phyloP scores from a whole-genome alignment of 345 rosid species.

The Brassica nigra region DNA sequence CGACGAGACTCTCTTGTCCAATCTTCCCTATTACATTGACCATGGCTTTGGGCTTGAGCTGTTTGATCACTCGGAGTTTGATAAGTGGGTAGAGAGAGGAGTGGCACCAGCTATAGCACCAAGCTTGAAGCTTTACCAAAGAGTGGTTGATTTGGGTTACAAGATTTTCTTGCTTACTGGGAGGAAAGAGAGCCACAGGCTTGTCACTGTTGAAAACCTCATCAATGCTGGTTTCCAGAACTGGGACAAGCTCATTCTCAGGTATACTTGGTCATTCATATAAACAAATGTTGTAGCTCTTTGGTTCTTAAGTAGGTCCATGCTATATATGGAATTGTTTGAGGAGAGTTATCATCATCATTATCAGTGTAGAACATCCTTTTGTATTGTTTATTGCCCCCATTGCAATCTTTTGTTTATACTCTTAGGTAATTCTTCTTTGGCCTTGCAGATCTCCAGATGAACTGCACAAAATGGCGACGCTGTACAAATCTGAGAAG shows the following conservation, averaged over 20 bases:
- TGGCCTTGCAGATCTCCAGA: slow-evolving; percentile 51
- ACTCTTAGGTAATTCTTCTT: background rate
- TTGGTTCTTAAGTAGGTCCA: background rate
- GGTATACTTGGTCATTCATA: slow-evolving; percentile 43
- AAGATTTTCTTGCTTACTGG: slow-evolving; percentile 86
- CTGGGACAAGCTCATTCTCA: slow-evolving; percentile 91
- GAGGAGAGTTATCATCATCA: background rate
- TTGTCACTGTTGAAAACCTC: slow-evolving; percentile 67
- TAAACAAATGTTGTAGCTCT: background rate
- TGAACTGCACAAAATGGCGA: slow-evolving; percentile 63
- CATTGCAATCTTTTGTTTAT: background rate
- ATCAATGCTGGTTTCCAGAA: slow-evolving; percentile 63
- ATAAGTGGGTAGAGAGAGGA: slow-evolving; percentile 83
- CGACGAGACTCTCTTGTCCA: slow-evolving; percentile 90
- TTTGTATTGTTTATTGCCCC: background rate
- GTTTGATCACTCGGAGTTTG: slow-evolving; percentile 66
- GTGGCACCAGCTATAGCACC: slow-evolving; percentile 67
- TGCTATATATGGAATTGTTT: background rate
- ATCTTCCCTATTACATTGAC: slow-evolving; percentile 79
- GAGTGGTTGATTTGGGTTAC: slow-evolving; percentile 63
- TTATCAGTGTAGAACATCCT: background rate
- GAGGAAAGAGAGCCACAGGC: slow-evolving; percentile 64
- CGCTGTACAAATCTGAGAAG: slow-evolving; percentile 59
- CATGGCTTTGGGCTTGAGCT: slow-evolving; percentile 76
- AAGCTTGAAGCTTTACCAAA: slow-evolving; percentile 76